Conservation (phyloP, 2,329 filamentous ascomycete genomes). For the Ceratocystis diversiconidia region DNA sequence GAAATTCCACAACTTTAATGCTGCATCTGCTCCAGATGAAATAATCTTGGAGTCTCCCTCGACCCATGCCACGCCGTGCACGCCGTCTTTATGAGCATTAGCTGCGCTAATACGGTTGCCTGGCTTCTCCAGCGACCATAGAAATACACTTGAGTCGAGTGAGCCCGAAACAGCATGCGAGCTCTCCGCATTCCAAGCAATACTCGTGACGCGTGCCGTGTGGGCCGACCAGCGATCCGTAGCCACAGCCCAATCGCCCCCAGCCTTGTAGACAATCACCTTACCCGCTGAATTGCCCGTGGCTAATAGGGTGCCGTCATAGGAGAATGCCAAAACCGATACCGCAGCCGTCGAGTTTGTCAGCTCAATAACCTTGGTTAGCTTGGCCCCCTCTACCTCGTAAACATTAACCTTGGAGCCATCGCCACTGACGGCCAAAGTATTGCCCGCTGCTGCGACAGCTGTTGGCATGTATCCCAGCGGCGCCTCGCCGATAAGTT, state of each 20-base stretch:
- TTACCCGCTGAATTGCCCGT: constrained; percentile 75
- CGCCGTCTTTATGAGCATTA: constrained; percentile 92
- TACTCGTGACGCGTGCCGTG: constrained; percentile 42
- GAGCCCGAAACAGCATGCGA: constrained; percentile 71
- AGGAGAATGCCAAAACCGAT: constrained; percentile 71
- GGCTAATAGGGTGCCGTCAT: constrained; percentile 61
- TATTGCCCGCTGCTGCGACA: constrained; percentile 52
- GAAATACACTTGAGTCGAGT: constrained; percentile 80
- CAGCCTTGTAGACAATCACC: constrained; percentile 56
- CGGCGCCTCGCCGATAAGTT: constrained; percentile 43
- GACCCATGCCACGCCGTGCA: constrained; percentile 75
- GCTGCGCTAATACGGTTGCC: constrained; percentile 69
- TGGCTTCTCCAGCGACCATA: constrained; percentile 78
- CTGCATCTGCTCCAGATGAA: constrained; percentile 73
- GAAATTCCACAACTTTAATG: constrained; percentile 69
- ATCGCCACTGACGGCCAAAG: constrained; percentile 62
- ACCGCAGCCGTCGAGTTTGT: constrained; percentile 57
- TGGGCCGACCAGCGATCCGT: constrained; percentile 59
- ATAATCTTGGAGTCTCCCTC: constrained; percentile 50
- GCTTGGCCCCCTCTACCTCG: constrained; percentile 41
- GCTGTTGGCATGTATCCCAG: constrained; percentile 53
- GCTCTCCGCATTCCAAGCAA: constrained; percentile 63
- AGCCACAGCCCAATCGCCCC: constrained; percentile 47
- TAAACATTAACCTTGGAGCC: constrained; percentile 61
- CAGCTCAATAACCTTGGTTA: constrained; percentile 43